A percentile compares a stretch with the other conserved stretches of the same genome.
Conservation (phyloP, 2,329 filamentous ascomycete genomes). For the Fusarium tupiense region DNA sequence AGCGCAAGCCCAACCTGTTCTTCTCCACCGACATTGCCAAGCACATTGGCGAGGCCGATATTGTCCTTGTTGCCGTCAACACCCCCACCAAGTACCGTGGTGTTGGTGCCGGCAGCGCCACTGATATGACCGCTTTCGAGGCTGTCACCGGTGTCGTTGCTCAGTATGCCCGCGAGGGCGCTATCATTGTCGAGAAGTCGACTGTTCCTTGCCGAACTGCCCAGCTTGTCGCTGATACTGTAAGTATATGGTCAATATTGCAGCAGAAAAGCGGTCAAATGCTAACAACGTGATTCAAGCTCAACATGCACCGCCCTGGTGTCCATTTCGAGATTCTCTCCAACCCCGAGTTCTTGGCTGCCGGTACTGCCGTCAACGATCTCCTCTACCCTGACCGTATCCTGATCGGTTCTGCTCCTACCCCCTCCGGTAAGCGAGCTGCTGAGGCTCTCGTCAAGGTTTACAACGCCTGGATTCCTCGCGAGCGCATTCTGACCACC, state of each 20-base stretch:
- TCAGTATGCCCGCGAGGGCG: constrained; percentile 69
- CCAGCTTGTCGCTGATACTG: constrained; percentile 73
- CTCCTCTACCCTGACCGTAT: constrained; percentile 77
- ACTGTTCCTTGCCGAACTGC: constrained; percentile 82
- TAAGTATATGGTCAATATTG: constrained; percentile 51
- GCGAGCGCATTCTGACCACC: constrained; percentile 73
- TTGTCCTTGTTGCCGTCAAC: constrained; percentile 81
- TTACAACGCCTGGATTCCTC: constrained; percentile 77
- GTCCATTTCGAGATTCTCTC: constrained; percentile 79
- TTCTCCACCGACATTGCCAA: constrained; percentile 75
- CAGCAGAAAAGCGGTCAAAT: background rate
- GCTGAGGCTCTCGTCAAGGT: constrained; percentile 71
- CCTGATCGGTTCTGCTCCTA: constrained; percentile 75
- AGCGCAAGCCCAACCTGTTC: constrained; percentile 72
- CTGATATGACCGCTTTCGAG: constrained; percentile 78
- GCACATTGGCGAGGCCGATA: constrained; percentile 72
- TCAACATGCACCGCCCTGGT: constrained; percentile 68
- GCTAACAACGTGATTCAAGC: constrained; percentile 47
- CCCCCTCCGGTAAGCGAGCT: constrained; percentile 67
- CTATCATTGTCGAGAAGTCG: constrained; percentile 84
- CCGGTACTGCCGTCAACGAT: constrained; percentile 78
- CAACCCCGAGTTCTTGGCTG: constrained; percentile 84
- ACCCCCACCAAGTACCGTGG: constrained; percentile 80
- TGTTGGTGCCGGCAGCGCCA: constrained; percentile 74
- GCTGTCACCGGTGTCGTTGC: constrained; percentile 75